phyloP scores from a whole-genome alignment of 768 basidiomycete genomes.

The Paxillus rubicundulus region DNA sequence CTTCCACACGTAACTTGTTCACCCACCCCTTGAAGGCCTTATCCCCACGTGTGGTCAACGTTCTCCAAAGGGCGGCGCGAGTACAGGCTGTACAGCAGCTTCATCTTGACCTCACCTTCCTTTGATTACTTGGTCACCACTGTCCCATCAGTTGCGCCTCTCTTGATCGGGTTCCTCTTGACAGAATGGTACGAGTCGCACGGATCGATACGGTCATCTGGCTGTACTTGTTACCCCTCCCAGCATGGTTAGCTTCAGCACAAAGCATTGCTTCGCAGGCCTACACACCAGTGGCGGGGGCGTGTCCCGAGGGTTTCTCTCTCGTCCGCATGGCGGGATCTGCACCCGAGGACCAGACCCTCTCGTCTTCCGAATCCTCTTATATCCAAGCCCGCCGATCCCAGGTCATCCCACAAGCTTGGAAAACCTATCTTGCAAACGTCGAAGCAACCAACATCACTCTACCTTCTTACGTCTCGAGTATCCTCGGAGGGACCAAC shows the following conservation, averaged over 20 bases:
- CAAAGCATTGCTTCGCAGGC: constrained; percentile 25
- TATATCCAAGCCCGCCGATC: constrained; percentile 37
- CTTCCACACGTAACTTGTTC: too few species aligned
- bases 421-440: constrained; percentile 38
- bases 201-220: not conserved
- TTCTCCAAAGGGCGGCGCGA: not conserved
- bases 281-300: constrained; percentile 20
- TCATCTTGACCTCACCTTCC: not conserved
- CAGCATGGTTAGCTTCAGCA: constrained; percentile 11
- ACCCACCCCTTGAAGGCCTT: too few species aligned
- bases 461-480: constrained; percentile 35
- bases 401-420: constrained; percentile 39
- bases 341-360: constrained; percentile 26
- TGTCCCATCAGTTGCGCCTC: not conserved
- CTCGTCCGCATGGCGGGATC: constrained; percentile 31
- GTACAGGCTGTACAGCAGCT: too few species aligned
- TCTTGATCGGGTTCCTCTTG: not conserved
- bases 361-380: constrained; percentile 34
- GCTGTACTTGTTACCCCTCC: constrained; percentile 10
- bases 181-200: not conserved
- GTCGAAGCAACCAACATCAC: constrained; percentile 29
- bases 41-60: too few species aligned
- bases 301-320: constrained; percentile 23
- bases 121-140: not conserved
- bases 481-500: constrained; percentile 26